Evolutionary conservation across 495 filamentous ascomycete species (phyloP).

Genomic region (Neurospora africana): DNA sequence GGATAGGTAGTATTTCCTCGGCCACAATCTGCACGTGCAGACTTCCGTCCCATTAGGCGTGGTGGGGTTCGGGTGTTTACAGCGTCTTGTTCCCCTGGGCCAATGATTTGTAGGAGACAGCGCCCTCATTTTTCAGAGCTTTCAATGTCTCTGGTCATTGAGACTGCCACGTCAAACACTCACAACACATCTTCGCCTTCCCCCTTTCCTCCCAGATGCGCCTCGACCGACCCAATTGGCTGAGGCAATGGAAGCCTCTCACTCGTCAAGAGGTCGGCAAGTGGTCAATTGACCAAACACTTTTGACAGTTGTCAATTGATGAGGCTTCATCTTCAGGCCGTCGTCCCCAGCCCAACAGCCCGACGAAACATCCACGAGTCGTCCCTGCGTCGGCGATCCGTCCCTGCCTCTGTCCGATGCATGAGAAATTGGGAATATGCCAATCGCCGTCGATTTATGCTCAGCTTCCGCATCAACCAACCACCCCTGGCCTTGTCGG

Average conservation of each 20-base stretch:
- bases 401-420: neutral
- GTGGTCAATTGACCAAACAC: neutral
- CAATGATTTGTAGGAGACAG: neutral
- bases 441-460: neutral
- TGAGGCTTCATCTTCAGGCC: neutral
- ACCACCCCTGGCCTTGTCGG: neutral
- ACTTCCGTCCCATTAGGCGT: neutral
- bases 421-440: neutral
- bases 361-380: neutral
- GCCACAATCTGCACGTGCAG: neutral
- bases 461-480: neutral
- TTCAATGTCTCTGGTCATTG: neutral
- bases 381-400: neutral
- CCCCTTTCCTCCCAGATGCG: neutral
- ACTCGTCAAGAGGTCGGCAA: neutral
- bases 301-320: neutral
- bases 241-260: neutral
- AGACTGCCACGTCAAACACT: neutral
- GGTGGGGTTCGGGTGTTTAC: neutral
- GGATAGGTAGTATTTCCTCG: neutral
- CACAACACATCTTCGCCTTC: no score
- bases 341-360: neutral
- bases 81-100: neutral
- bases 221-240: neutral
- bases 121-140: neutral